These are phyloP conservation scores for Schoenoplectus triqueter DNA, from an alignment of 202 grass and related monocot genomes.

Conservation along the genomic window DNA sequence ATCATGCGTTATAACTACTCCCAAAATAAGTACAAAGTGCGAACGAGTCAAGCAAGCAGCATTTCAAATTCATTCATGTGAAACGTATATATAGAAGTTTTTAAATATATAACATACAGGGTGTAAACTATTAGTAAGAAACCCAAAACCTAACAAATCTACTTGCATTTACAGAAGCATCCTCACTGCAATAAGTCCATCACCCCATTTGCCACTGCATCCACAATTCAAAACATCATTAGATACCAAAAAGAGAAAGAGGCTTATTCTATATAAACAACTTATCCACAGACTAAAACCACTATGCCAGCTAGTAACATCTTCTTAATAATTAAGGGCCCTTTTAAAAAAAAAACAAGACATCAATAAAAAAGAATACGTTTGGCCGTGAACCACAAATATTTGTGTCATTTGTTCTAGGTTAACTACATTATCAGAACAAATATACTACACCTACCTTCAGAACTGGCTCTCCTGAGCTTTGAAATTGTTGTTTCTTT, in stretches of 20 bases:
- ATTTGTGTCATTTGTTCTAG: not conserved
- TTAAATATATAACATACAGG: constrained; percentile 15
- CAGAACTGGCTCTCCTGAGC: constrained; percentile 84
- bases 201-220: constrained; percentile 98
- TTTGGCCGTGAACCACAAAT: not conserved
- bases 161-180: constrained; percentile 31
- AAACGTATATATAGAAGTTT: not conserved
- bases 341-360: constrained; percentile 14
- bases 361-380: not conserved
- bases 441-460: constrained; percentile 49
- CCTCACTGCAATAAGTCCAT: constrained; percentile 32
- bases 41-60: not conserved
- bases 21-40: not conserved
- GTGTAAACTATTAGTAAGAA: constrained; percentile 10
- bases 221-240: constrained; percentile 35
- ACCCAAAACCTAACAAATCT: constrained; percentile 24
- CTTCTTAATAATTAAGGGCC: not conserved
- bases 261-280: not conserved
- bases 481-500: constrained; percentile 68
- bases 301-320: constrained; percentile 2
- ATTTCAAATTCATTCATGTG: not conserved
- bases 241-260: constrained; percentile 8
- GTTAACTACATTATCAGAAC: not conserved
- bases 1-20: not conserved
- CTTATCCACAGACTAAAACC: not conserved